A percentile compares a stretch with the other conserved stretches of the same genome.
These are phyloP conservation scores for Colletotrichum limetticola DNA, from an alignment of 2,329 filamentous ascomycete genomes.

Conservation along the genomic window DNA sequence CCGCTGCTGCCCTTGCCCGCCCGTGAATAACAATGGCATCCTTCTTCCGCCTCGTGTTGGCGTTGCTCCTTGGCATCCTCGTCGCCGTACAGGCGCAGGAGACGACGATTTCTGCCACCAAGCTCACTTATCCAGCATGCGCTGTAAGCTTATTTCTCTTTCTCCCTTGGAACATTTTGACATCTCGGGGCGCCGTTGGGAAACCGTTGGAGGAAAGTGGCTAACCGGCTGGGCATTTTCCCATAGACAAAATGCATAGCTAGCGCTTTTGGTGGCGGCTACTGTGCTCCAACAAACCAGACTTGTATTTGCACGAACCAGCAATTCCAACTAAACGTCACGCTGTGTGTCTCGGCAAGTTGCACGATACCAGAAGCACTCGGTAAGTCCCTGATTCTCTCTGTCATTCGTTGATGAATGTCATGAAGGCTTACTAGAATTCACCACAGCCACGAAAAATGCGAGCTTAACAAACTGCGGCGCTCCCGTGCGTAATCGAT, in stretches of 20 bases:
- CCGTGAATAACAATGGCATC: constrained; percentile 17
- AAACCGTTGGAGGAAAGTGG: not conserved
- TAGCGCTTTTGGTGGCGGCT: constrained; percentile 19
- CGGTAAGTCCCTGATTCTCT: constrained; percentile 9
- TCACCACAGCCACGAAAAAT: constrained; percentile 37
- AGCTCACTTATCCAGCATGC: constrained; percentile 31
- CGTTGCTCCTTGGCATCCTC: constrained; percentile 17
- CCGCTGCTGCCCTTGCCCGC: not conserved
- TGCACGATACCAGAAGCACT: constrained; percentile 39
- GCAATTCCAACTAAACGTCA: constrained; percentile 35
- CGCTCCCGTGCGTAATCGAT: constrained; percentile 41
- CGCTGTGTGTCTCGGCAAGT: constrained; percentile 35
- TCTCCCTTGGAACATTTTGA: not conserved
- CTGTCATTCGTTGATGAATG: not conserved
- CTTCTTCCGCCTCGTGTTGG: constrained; percentile 11
- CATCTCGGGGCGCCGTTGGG: not conserved
- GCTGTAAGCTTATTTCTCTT: constrained; percentile 23
- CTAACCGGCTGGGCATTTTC: constrained; percentile 3
- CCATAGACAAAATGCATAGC: constrained; percentile 28
- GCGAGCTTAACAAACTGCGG: constrained; percentile 41
- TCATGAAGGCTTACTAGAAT: not conserved
- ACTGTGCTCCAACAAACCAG: constrained; percentile 37
- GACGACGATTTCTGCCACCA: not conserved
- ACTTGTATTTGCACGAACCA: constrained; percentile 39
- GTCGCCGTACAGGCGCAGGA: constrained; percentile 17